These are phyloP conservation scores for Irineochytrium annulatum DNA, from an alignment of 192 early-diverging fungal species.

Conservation along the genomic window DNA sequence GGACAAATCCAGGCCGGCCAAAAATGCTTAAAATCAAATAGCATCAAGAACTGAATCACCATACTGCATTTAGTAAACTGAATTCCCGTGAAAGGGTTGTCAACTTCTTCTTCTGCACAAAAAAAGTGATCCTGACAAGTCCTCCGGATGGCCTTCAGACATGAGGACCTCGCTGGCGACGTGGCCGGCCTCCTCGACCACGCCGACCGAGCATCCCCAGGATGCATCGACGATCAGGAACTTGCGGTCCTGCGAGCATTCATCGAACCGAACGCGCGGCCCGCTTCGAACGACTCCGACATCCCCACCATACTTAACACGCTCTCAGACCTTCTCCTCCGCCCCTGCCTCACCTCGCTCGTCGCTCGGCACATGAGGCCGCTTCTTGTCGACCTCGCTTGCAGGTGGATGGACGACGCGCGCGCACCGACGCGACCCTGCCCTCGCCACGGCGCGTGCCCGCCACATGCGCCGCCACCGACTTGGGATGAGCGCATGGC, in stretches of 20 bases:
- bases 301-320: no score
- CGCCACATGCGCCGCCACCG: neutral
- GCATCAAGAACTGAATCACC: no score
- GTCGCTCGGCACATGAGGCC: conserved; percentile 62
- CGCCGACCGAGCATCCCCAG: neutral
- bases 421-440: neutral
- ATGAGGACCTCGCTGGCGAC: neutral
- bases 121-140: no score
- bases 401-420: conserved; percentile 53
- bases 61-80: no score
- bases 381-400: conserved; percentile 73
- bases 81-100: no score
- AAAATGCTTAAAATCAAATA: no score
- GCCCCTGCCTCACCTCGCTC: conserved; percentile 25
- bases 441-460: neutral
- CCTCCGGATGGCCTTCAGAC: neutral
- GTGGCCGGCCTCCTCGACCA: neutral
- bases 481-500: neutral
- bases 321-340: conserved; percentile 23
- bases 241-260: neutral
- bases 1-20: no score
- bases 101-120: no score
- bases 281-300: no score
- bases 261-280: neutral
- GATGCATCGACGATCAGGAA: neutral